Evolutionary conservation across 768 basidiomycete genomes (phyloP), one percentile per base, ranked within the genome.

Genomic region (Phanerochaete sordida): DNA sequence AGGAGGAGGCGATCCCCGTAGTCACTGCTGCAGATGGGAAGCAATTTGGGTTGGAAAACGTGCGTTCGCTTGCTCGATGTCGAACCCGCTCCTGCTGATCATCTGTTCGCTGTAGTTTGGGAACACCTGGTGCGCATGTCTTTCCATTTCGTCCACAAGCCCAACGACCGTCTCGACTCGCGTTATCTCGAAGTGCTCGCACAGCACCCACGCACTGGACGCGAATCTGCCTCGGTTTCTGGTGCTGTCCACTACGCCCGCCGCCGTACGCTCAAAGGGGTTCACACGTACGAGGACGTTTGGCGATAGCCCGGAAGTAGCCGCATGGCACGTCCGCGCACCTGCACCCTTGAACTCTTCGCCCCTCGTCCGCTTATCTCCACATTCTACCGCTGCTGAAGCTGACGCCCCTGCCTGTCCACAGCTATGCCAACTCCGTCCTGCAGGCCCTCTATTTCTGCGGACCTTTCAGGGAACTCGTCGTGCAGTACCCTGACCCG

Each of bases 361-460:
- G 28, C 54, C 47, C 30, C 39, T 13, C 13, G 37, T 54, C 48
- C 37, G 43, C 39, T 55, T 46, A 48, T 62, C 51, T 52, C 50
- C 56, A 43, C 56, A 12, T 19, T 31, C 11, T 23, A 13, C 37
- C 39, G n/a, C 52, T 50, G n/a, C 24, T 46, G 11, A 37, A 46
- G 61, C 68, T 70, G 55, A 72, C 66, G 28, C 52, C 57, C 49
- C 30, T 31, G 64, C 30, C 56, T 43, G 60, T 31, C 53, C 46
- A 19, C 72, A 95, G 95, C 76, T 99, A 99, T 74, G 95, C 91
- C 77, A 99, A 98, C 75, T 97, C 96, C n/a, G 94, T 99, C 24
- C 81, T 99, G 16, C 96, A 99, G 73, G 88, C 97, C 0, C 84
- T 98, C 57, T 99, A 98, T 77, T 96, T 95, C 73, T 98, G 95